phyloP scores from a whole-genome alignment of 805 yeast species.

The Candida ficus region DNA sequence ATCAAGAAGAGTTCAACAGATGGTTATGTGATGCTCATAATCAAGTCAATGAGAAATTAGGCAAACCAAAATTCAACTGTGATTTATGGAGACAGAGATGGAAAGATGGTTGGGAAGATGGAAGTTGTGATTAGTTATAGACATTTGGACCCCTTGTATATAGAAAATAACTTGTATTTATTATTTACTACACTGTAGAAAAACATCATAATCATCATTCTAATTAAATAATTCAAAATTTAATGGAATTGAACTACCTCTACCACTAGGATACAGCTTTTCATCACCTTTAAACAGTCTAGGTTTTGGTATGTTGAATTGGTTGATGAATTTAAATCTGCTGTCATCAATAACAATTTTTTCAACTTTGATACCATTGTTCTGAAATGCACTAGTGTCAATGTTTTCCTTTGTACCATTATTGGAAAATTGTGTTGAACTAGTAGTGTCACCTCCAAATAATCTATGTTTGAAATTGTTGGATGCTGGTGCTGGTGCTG shows the following conservation, averaged over 20 bases:
- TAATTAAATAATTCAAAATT: slow-evolving; percentile 37
- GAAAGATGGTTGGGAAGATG: slow-evolving; percentile 87
- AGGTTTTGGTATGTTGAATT: slow-evolving; percentile 78
- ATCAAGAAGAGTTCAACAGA: slow-evolving; percentile 73
- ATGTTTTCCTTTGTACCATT: slow-evolving; percentile 18
- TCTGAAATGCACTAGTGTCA: slow-evolving; percentile 22
- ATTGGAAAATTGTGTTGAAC: slow-evolving; percentile 18
- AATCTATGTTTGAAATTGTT: slow-evolving; percentile 20
- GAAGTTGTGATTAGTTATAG: slow-evolving; percentile 43
- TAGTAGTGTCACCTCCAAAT: slow-evolving; percentile 9
- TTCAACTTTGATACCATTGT: slow-evolving; percentile 21
- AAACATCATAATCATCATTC: not conserved
- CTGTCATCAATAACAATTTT: slow-evolving; percentile 39
- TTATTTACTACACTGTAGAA: not conserved
- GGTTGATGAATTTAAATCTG: slow-evolving; percentile 36
- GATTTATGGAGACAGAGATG: slow-evolving; percentile 88
- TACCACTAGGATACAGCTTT: slow-evolving; percentile 89
- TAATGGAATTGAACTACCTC: slow-evolving; percentile 88
- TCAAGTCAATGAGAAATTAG: slow-evolving; percentile 80
- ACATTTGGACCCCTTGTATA: too few relatives aligned
- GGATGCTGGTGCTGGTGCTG: slow-evolving; percentile 8
- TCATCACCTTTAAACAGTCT: slow-evolving; percentile 64
- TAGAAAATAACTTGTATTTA: not conserved
- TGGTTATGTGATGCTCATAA: slow-evolving; percentile 98
- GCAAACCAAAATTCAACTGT: slow-evolving; percentile 85